These are phyloP conservation scores for Oryza meyeriana DNA, from an alignment of 176 grass and related monocot genomes.

Conservation along the genomic window DNA sequence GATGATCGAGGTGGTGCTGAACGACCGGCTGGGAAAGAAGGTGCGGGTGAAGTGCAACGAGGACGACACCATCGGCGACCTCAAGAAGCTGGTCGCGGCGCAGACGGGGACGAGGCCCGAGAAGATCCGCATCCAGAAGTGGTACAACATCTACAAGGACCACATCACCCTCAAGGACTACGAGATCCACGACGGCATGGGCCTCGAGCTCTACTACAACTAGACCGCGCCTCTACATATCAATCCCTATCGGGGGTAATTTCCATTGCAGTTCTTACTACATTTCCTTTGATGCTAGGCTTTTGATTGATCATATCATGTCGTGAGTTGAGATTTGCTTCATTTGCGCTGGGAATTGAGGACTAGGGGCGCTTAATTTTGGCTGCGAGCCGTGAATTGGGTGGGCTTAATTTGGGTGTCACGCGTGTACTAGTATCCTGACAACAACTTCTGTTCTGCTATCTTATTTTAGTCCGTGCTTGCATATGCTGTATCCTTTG, in stretches of 20 bases:
- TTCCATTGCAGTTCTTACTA: neutral
- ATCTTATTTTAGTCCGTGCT: neutral
- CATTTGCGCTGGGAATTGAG: too few species aligned
- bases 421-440: neutral
- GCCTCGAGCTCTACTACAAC: too few species aligned
- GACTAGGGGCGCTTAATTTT: too few species aligned
- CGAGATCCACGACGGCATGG: too few species aligned
- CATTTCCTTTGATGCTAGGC: neutral
- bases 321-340: too few species aligned
- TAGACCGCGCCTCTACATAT: slow-evolving; percentile 23
- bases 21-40: slow-evolving; percentile 97
- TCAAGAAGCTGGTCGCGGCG: slow-evolving; percentile 96
- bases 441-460: neutral
- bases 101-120: slow-evolving; percentile 87
- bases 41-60: slow-evolving; percentile 99
- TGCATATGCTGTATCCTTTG: neutral
- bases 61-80: slow-evolving; percentile 98
- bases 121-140: slow-evolving; percentile 52
- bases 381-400: too few species aligned
- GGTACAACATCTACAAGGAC: too few species aligned
- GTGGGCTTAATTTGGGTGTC: neutral
- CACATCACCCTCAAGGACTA: too few species aligned
- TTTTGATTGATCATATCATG: too few species aligned
- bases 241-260: neutral
- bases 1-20: slow-evolving; percentile 99